phyloP scores from a whole-genome alignment of 2,329 filamentous ascomycete species.

The Cladosporium sp. region DNA sequence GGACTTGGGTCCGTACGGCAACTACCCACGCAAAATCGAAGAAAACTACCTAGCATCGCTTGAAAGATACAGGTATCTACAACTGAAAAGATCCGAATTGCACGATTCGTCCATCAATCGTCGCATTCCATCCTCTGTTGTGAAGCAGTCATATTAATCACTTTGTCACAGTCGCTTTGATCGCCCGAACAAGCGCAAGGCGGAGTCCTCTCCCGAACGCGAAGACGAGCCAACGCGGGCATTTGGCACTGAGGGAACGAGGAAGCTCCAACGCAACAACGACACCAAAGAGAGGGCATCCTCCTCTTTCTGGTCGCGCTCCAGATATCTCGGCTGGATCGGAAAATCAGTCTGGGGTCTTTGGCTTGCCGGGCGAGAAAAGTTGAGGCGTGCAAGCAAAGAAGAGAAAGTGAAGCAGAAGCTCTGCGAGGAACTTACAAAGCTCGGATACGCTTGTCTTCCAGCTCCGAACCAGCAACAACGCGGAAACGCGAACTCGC shows the following conservation, averaged over 20 bases:
- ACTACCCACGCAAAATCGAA: not conserved
- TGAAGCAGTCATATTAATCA: not conserved
- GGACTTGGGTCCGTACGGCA: too few species aligned
- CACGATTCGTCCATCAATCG: not conserved
- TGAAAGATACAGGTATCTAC: not conserved
- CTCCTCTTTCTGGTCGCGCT: not conserved
- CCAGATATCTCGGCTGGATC: not conserved
- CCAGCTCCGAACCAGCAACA: not conserved
- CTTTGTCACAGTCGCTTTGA: too few species aligned
- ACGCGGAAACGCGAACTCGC: not conserved
- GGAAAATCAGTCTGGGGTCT: slow-evolving; percentile 1
- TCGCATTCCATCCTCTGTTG: not conserved
- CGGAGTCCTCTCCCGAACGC: not conserved
- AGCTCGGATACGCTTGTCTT: not conserved
- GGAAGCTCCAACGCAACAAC: not conserved
- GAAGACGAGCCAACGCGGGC: not conserved
- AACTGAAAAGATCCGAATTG: not conserved
- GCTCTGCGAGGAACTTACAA: not conserved
- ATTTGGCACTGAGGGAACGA: not conserved
- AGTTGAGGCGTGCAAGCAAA: not conserved
- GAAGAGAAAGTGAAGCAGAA: not conserved
- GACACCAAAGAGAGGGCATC: not conserved
- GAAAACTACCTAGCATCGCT: not conserved
- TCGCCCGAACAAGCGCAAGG: not conserved
- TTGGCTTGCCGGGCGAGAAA: not conserved